Evolutionary conservation across 2,329 filamentous ascomycete species (phyloP).

Genomic region (Arthrobotrys megalospora): DNA sequence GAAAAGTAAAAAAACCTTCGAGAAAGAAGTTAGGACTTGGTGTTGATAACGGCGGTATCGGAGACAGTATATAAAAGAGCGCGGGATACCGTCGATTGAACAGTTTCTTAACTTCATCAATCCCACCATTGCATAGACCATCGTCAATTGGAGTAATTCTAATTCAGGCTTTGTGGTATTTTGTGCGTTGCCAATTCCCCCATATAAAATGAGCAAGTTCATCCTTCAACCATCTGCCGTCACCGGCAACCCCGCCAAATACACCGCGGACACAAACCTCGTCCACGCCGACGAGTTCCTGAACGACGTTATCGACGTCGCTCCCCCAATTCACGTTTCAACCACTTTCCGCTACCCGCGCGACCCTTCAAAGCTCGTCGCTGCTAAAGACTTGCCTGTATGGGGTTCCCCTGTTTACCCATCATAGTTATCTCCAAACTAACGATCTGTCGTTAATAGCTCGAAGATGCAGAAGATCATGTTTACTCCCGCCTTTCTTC

Average conservation of each 20-base stretch:
- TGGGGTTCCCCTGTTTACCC: not conserved
- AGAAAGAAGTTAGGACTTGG: not conserved
- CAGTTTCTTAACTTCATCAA: not conserved
- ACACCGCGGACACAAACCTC: slow-evolving; percentile 32
- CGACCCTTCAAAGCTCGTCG: slow-evolving; percentile 78
- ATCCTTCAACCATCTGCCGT: slow-evolving; percentile 36
- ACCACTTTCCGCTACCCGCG: slow-evolving; percentile 88
- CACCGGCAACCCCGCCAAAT: not conserved
- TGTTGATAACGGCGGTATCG: not conserved
- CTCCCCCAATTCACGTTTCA: slow-evolving; percentile 89
- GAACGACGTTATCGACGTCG: slow-evolving; percentile 78
- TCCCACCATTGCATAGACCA: not conserved
- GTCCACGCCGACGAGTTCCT: slow-evolving; percentile 83
- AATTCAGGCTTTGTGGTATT: slow-evolving; percentile 46
- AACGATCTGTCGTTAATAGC: slow-evolving; percentile 63
- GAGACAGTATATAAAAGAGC: slow-evolving; percentile 8
- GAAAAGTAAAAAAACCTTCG: slow-evolving; percentile 11
- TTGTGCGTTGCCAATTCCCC: slow-evolving; percentile 46
- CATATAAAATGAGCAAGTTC: slow-evolving; percentile 50
- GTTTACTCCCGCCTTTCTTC: slow-evolving; percentile 86
- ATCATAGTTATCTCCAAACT: slow-evolving; percentile 67
- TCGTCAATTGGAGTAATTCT: not conserved
- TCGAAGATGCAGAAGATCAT: slow-evolving; percentile 72
- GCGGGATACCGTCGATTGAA: not conserved
- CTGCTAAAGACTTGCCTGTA: slow-evolving; percentile 65